Percentiles rank a stretch among this genome's conserved stretches.
These are phyloP conservation scores for Vanderwaltozyma yarrowii DNA, from an alignment of 805 yeast species.

Conservation along the genomic window DNA sequence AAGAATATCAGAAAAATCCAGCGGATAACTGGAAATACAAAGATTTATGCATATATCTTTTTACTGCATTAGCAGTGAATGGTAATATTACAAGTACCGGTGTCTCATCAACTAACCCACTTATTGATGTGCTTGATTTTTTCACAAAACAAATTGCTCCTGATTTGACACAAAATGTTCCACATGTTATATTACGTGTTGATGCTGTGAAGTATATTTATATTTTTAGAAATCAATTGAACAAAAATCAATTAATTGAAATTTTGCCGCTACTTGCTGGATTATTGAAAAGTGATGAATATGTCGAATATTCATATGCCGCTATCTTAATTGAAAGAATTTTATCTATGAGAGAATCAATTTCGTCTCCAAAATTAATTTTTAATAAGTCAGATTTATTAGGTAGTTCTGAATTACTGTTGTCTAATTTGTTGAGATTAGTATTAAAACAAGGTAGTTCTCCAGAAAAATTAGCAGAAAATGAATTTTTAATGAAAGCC, in stretches of 20 bases:
- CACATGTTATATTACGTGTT: conserved; percentile 72
- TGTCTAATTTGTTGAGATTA: conserved; percentile 56
- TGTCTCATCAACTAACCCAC: conserved; percentile 72
- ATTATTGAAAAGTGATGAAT: conserved; percentile 55
- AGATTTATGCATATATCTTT: conserved; percentile 78
- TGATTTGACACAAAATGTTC: conserved; percentile 51
- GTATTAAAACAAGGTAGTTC: conserved; percentile 48
- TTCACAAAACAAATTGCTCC: conserved; percentile 74
- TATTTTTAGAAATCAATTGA: conserved; percentile 85
- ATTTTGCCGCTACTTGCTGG: conserved; percentile 69
- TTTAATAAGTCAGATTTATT: conserved; percentile 67
- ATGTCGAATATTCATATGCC: conserved; percentile 86
- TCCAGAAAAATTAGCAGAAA: conserved; percentile 90
- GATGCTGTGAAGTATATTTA: conserved; percentile 90
- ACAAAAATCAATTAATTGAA: conserved; percentile 70
- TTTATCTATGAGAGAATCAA: conserved; percentile 56
- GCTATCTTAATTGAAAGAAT: conserved; percentile 89
- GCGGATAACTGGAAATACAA: conserved; percentile 67
- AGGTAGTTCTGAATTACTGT: conserved; percentile 48
- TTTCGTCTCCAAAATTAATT: conserved; percentile 42
- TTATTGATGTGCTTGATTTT: conserved; percentile 79
- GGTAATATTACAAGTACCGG: conserved; percentile 83
- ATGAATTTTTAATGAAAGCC: conserved; percentile 86
- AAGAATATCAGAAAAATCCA: conserved; percentile 35
- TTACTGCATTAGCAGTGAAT: conserved; percentile 83